A percentile compares a stretch with the other conserved stretches of the same genome.
Conservation (phyloP, 2,329 filamentous ascomycete genomes). For the Dendrostoma leiphaemia region DNA sequence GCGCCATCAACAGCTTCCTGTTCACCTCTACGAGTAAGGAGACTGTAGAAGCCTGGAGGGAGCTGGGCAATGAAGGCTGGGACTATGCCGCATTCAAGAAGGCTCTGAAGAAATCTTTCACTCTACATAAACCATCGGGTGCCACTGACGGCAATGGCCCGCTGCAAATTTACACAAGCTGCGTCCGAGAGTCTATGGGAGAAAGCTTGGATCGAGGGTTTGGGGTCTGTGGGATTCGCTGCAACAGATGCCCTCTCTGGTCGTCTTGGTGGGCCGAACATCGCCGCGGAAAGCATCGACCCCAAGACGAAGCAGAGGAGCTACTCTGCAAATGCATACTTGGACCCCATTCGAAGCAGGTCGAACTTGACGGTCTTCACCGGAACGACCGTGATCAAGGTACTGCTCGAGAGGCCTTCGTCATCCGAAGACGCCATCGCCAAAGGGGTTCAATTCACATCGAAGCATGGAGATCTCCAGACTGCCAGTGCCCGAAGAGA, state of each 20-base stretch:
- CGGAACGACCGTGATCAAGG: neutral
- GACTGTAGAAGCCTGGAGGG: conserved; percentile 18
- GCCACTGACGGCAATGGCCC: neutral
- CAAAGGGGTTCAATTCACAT: neutral
- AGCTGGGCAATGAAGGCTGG: conserved; percentile 22
- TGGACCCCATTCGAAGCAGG: conserved; percentile 16
- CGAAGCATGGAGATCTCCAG: neutral
- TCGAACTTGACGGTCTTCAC: conserved; percentile 21
- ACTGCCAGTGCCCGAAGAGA: conserved; percentile 11
- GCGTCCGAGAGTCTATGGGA: conserved; percentile 1
- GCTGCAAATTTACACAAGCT: neutral
- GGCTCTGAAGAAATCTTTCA: neutral
- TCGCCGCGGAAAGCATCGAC: conserved; percentile 17
- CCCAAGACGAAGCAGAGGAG: conserved; percentile 19
- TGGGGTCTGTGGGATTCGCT: conserved; percentile 16
- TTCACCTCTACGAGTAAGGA: conserved; percentile 15
- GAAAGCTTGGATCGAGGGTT: conserved; percentile 19
- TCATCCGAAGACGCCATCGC: neutral
- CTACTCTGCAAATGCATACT: conserved; percentile 22
- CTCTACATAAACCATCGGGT: neutral
- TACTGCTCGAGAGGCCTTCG: neutral
- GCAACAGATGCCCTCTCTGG: conserved; percentile 16
- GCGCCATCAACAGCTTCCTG: conserved; percentile 20
- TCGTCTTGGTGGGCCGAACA: neutral
- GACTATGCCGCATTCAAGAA: conserved; percentile 7